Conservation (phyloP, 129 eudicot species). For the Chrysanthemum makinoi region DNA sequence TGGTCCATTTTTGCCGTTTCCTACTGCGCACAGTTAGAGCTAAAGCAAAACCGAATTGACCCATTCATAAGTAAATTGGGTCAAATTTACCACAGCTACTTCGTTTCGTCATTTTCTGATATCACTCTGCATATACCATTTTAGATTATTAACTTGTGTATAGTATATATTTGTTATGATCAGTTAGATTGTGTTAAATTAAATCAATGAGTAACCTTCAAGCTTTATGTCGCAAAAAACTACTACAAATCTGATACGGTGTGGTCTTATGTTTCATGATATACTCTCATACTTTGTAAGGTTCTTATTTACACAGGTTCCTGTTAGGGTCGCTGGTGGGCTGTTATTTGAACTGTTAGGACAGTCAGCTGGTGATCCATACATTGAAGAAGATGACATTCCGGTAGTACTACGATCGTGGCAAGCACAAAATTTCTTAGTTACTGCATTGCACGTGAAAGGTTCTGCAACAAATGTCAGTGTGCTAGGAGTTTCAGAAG, state of each 20-base stretch:
- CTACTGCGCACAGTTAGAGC: not conserved
- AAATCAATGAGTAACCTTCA: no score
- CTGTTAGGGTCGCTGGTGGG: conserved; percentile 75
- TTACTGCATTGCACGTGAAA: conserved; percentile 65
- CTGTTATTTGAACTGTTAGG: conserved; percentile 64
- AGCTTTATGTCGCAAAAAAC: not conserved
- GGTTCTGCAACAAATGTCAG: conserved; percentile 57
- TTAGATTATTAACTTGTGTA: not conserved
- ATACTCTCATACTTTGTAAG: conserved; percentile 13
- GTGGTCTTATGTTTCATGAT: conserved; percentile 10
- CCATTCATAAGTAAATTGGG: not conserved
- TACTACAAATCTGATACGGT: not conserved
- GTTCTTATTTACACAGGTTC: conserved; percentile 42
- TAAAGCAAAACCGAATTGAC: not conserved
- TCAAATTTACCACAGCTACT: not conserved
- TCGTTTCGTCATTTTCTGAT: not conserved
- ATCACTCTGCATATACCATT: not conserved
- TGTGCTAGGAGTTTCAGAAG: conserved; percentile 68
- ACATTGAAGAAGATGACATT: conserved; percentile 65
- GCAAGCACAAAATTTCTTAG: conserved; percentile 70
- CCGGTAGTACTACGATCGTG: conserved; percentile 68
- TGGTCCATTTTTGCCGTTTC: not conserved
- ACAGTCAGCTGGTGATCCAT: conserved; percentile 77
- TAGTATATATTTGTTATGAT: no score
- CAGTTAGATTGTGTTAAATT: no score